Evolutionary conservation across 345 rosid genomes (phyloP), one percentile per base, ranked within the genome.

Genomic region (Fremontodendron californicum): DNA sequence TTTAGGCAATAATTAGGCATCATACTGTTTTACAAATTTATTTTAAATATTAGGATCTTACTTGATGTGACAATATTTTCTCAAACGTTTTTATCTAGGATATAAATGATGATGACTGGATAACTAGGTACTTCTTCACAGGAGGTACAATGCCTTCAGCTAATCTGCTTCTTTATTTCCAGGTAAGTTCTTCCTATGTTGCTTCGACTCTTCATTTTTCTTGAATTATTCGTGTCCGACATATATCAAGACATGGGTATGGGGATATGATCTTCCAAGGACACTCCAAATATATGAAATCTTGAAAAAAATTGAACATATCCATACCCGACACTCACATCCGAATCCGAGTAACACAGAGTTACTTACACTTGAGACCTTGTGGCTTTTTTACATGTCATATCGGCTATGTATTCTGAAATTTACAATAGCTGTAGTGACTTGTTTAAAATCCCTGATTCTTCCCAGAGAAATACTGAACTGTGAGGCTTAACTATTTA

Each of bases 61-160:
- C 15, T 49, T 46, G 76, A 33, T 16, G 9, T 23, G 66, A 1
- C 46, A 37, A 29, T 21, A 27, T 78, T 66, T 54, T 60, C 19
- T 29, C 63, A 45, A 69, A 69, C 37, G 5, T 15, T 48, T 66
- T 39, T 48, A 60, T 75, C 60, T 66, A 90, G 98, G 98, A 90
- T 76, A 63, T 83, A 78, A 88, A 90, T 80, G 99, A 90, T 65
- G 99, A 90, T 71, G 99, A 93, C 78, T 91, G 99, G 98, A 93
- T 93, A 62, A 89, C 96, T 62, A 86, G 90, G 83, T 79, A 93
- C 83, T 95, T 93, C 92, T 91, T 95, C 78, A 88, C 88, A 0
- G 98, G 97, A 63, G 96, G 97, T 61, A 91, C 97, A 68, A 91
- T 91, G 99, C 99, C 97, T 35, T 86, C 98, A 0, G 92, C 98